Conservation (phyloP, 805 yeast species). For the Saccharomyces kudriavzevii region DNA sequence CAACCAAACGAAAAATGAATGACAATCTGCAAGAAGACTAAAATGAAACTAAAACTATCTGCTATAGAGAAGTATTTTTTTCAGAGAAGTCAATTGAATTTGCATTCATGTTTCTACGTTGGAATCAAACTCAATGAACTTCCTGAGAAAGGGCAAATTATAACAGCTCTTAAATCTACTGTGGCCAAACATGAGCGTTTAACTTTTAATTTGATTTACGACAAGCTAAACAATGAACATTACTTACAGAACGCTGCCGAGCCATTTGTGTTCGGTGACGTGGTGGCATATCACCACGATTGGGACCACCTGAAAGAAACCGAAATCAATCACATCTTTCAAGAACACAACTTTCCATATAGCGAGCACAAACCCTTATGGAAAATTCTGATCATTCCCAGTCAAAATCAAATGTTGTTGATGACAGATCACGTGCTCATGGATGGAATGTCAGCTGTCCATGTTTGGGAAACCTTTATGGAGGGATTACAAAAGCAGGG, state of each 20-base stretch:
- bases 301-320: conserved; percentile 10
- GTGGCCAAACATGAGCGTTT: conserved; percentile 13
- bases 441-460: conserved; percentile 24
- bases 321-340: conserved; percentile 15
- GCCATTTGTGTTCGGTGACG: conserved; percentile 14
- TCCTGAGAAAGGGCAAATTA: conserved; percentile 9
- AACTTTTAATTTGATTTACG: conserved; percentile 11
- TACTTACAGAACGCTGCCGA: background rate
- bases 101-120: conserved; percentile 23
- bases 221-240: background rate
- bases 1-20: too few relatives aligned
- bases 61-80: conserved; percentile 20
- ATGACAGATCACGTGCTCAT: conserved; percentile 21
- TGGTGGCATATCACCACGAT: conserved; percentile 11
- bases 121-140: conserved; percentile 15
- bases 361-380: conserved; percentile 17
- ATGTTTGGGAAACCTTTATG: conserved; percentile 16
- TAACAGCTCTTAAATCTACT: conserved; percentile 7
- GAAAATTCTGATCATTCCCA: conserved; percentile 17
- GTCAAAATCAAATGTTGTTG: conserved; percentile 12
- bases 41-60: conserved; percentile 4
- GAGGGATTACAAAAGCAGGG: conserved; percentile 3
- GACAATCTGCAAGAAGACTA: background rate
- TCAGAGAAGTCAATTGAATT: conserved; percentile 17
- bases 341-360: conserved; percentile 13